Evolutionary conservation across 1,139 yeast species (phyloP), one percentile per base, ranked within the genome.

Genomic region (Pichia sp.): DNA sequence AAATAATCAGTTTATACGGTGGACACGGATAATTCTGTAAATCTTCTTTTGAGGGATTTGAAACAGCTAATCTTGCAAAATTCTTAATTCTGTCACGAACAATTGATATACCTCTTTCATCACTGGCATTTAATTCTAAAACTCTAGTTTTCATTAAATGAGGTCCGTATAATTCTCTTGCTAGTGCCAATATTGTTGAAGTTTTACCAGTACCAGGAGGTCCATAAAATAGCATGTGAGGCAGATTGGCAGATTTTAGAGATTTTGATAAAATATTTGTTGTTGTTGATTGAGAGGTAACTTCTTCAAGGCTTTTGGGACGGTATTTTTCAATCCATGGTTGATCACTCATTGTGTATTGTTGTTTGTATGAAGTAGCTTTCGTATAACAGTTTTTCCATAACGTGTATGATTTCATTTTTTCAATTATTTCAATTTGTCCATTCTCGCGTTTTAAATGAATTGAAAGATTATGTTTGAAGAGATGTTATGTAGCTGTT

Each of bases 161-260:
- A 1, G 92, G 92, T 0, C 88, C 97, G 61, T 80, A 90, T 42
- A 90, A 68, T 60, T 88, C 90, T 59, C 81, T 84, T 1, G 96
- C 90, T 55, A 90, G 70, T 2, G 97, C 97, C 46, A 90, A 69
- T 43, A 90, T 84, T 0, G 97, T 90, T 1, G 97, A 88, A 0
- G 97, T 90, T 61, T 90, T 90, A 53, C 97, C 97, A 0, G 97
- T 90, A 30, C 97, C 97, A 45, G 97, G 97, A 7, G 97, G 97
- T 0, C 97, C 97, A 63, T 90, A 90, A 68, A 90, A 90, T 44
- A 92, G 69, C 96, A 90, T 87, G 65, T 92, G 97, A 3, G 98
- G 97, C 48, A 89, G 61, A 63, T 92, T 90, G 41, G 92, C 85
- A 3, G 94, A 79, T 48, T 79, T 74, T 29, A 94, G 66, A 0